phyloP scores from a whole-genome alignment of 2,329 filamentous ascomycete species.

The Fusarium praegraminearum region DNA sequence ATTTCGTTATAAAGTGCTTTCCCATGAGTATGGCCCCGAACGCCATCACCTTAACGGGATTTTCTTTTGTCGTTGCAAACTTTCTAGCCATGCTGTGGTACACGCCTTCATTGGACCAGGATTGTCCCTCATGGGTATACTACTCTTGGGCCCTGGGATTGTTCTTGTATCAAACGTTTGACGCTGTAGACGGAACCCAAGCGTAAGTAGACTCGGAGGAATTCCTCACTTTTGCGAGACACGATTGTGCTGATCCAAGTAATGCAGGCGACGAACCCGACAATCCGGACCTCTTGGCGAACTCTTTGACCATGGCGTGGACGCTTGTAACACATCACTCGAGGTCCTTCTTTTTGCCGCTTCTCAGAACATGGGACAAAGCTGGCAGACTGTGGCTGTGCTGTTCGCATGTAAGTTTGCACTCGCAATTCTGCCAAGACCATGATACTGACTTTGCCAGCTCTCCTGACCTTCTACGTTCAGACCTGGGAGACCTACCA shows the following conservation, averaged over 20 bases:
- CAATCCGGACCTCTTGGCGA: constrained; percentile 96
- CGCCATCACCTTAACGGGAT: constrained; percentile 89
- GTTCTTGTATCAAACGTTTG: constrained; percentile 98
- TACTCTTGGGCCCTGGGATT: constrained; percentile 88
- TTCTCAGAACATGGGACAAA: constrained; percentile 91
- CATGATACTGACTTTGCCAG: constrained; percentile 56
- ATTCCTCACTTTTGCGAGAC: background rate
- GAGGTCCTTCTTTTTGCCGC: constrained; percentile 93
- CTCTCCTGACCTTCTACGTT: constrained; percentile 95
- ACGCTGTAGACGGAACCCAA: constrained; percentile 94
- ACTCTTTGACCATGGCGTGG: constrained; percentile 97
- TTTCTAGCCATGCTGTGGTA: constrained; percentile 95
- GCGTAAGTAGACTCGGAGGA: constrained; percentile 71
- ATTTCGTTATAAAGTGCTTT: constrained; percentile 93
- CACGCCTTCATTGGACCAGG: constrained; percentile 90
- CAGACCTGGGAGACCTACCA: constrained; percentile 99
- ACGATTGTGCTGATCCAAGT: constrained; percentile 17
- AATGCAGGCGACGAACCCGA: constrained; percentile 81
- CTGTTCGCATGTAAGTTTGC: constrained; percentile 80
- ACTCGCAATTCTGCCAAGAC: background rate
- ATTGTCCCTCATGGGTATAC: constrained; percentile 97
- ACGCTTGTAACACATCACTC: constrained; percentile 95
- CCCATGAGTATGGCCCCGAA: constrained; percentile 94
- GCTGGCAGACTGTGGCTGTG: constrained; percentile 86
- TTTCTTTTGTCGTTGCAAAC: constrained; percentile 89